These are phyloP conservation scores for Suhomyces bribrorum DNA, from an alignment of 1,139 yeast species.

Conservation along the genomic window DNA sequence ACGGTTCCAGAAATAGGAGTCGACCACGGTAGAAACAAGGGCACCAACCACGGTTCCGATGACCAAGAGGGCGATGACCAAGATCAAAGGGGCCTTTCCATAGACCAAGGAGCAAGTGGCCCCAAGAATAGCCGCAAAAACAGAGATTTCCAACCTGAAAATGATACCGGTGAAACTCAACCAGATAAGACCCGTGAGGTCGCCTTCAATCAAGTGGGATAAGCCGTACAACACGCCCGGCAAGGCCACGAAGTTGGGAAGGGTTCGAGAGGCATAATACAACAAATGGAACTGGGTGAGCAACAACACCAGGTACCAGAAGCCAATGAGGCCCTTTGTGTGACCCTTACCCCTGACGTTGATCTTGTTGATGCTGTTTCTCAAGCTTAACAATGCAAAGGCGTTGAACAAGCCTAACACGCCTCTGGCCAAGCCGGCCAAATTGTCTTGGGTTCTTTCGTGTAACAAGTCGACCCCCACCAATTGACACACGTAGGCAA, in stretches of 20 bases:
- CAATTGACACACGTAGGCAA: slow-evolving; percentile 26
- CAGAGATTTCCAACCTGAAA: slow-evolving; percentile 72
- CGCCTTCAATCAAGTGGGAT: slow-evolving; percentile 52
- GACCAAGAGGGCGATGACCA: slow-evolving; percentile 40
- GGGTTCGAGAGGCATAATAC: slow-evolving; percentile 74
- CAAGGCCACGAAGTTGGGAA: slow-evolving; percentile 84
- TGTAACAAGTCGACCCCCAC: slow-evolving; percentile 23
- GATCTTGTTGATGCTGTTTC: slow-evolving; percentile 28
- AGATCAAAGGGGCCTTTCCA: slow-evolving; percentile 44
- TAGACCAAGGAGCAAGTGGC: slow-evolving; percentile 45
- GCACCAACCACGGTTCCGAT: slow-evolving; percentile 62
- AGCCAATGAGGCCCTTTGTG: slow-evolving; percentile 34
- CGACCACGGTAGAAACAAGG: slow-evolving; percentile 52
- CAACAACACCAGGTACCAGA: slow-evolving; percentile 62
- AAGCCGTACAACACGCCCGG: slow-evolving; percentile 68
- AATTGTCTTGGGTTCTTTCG: slow-evolving; percentile 34
- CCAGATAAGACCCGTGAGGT: slow-evolving; percentile 55
- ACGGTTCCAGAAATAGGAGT: slow-evolving; percentile 75
- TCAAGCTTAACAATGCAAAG: slow-evolving; percentile 27
- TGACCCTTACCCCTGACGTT: slow-evolving; percentile 17
- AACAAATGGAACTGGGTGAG: slow-evolving; percentile 76
- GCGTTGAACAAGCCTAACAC: slow-evolving; percentile 56
- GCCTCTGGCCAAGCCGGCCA: slow-evolving; percentile 54
- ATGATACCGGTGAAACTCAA: slow-evolving; percentile 66
- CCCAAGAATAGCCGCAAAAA: slow-evolving; percentile 51